phyloP scores from a whole-genome alignment of 2,329 filamentous ascomycete genomes.

The Ceratocystis colombiana region DNA sequence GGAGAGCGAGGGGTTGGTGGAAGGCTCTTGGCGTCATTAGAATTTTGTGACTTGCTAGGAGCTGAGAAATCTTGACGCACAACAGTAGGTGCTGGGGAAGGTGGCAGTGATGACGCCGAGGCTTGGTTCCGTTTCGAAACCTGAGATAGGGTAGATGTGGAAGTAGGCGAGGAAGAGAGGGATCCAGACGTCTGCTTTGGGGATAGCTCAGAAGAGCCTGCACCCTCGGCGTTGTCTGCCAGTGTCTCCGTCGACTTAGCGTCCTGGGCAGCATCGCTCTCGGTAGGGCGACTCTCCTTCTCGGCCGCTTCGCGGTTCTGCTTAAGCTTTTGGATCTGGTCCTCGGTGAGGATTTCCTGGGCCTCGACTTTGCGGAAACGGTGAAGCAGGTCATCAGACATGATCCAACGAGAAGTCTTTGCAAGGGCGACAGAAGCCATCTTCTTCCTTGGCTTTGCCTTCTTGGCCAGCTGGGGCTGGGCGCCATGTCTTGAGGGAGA shows the following conservation, averaged over 20 bases:
- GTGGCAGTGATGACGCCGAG: background rate
- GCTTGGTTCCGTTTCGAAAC: background rate
- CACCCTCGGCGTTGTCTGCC: background rate
- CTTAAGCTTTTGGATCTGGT: constrained; percentile 41
- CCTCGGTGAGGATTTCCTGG: constrained; percentile 49
- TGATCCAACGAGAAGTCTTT: constrained; percentile 39
- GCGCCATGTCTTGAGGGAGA: background rate
- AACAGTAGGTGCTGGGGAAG: background rate
- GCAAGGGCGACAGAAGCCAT: constrained; percentile 13
- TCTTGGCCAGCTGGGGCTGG: constrained; percentile 16
- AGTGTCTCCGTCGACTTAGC: background rate
- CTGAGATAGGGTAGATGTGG: background rate
- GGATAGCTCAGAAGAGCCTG: background rate
- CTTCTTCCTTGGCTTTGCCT: constrained; percentile 20
- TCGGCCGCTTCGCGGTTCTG: constrained; percentile 30
- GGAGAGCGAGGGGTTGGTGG: constrained; percentile 12
- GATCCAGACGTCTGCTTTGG: background rate
- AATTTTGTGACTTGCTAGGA: constrained; percentile 2
- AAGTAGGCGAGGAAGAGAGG: background rate
- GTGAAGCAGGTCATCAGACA: constrained; percentile 47
- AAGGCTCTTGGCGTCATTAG: background rate
- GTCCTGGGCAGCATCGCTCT: background rate
- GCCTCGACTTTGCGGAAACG: constrained; percentile 47
- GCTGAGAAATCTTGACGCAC: background rate
- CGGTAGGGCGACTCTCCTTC: background rate